A percentile compares a stretch with the other conserved stretches of the same genome.
These are phyloP conservation scores for Acrocalymma vagum DNA, from an alignment of 2,329 filamentous ascomycete genomes.

Conservation along the genomic window DNA sequence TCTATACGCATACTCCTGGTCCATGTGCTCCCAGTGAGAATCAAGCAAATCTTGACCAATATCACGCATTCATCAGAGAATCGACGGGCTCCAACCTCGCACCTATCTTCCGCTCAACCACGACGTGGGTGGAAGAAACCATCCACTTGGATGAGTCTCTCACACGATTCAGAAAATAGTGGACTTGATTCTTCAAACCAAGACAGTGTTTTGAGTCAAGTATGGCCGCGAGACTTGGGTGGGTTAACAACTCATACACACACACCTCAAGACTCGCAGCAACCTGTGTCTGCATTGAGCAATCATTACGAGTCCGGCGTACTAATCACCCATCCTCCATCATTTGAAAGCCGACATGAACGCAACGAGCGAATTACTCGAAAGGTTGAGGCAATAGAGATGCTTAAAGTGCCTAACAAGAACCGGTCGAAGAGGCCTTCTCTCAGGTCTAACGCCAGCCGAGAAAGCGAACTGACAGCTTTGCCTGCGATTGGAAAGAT, in stretches of 20 bases:
- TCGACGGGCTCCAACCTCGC: no score
- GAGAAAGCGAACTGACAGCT: conserved; percentile 4
- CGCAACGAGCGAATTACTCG: background rate
- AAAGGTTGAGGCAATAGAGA: background rate
- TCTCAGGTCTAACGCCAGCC: background rate
- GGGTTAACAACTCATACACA: conserved; percentile 9
- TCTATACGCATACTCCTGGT: conserved; percentile 24
- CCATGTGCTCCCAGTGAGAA: conserved; percentile 8
- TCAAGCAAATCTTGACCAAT: conserved; percentile 7
- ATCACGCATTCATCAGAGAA: no score
- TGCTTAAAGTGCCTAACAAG: background rate
- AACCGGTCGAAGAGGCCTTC: background rate
- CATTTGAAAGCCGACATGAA: conserved; percentile 3
- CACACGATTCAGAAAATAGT: conserved; percentile 4
- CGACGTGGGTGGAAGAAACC: conserved; percentile 14
- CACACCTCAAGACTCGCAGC: conserved; percentile 5
- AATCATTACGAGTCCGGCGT: conserved; percentile 16
- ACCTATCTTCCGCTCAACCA: no score
- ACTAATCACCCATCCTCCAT: conserved; percentile 13
- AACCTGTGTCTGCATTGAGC: conserved; percentile 15
- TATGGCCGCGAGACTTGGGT: conserved; percentile 12
- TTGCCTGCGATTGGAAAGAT: conserved; percentile 4
- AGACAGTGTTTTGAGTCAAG: conserved; percentile 14
- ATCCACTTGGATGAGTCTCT: conserved; percentile 13
- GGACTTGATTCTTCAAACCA: conserved; percentile 1